Base-by-base conservation (phyloP, 495 filamentous ascomycete genomes). In the Penicillium soppii region DNA sequence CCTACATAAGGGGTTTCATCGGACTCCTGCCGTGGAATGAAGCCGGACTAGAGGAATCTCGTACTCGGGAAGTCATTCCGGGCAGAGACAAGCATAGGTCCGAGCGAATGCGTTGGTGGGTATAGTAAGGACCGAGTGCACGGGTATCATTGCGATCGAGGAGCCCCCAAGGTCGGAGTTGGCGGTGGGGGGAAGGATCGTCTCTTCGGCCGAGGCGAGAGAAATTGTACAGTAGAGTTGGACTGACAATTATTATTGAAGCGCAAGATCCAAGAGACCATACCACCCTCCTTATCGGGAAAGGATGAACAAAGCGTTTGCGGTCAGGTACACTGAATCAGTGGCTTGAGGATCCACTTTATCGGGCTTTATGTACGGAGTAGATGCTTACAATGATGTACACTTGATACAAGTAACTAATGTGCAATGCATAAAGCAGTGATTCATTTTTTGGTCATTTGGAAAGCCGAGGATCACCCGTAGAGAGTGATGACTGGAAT, bases 61-160 rank as follows among this genome's bases (percentile, higher is more conserved):
- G 53, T 37, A 47, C 21, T 43, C 46, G 50, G 42, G 27, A 46
- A 30, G 5, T 42, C 55, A 53, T 50, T 50, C 50, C 41, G n/a
- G n/a, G 50, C 37, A 54, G 50, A 30, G 16, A 50, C 36, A 29
- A 39, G n/a, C 32, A 41, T 12, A 47, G 41, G 12, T 42, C 53
- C 46, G 37, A 20, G 12, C 10, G 15, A 35, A 48, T 56, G 47
- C 47, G 47, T 15, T 47, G 27, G 43, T n/a, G 10, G 7, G 29
- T 27, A 27, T 27, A 12, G 22, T 40, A 16, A 29, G 32, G 43
- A 43, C 44, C n/a, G 26, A 26, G 29, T n/a, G 30, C 48, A 48
- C 48, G 26, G 32, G 5, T 38, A 43, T 10, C 43, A 7, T 6
- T 39, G 19, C 17, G 49, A 53, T 44, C 50, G 41, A 44, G 8